These are phyloP conservation scores for Fusarium floridanum DNA, from an alignment of 2,329 filamentous ascomycete genomes.

Conservation along the genomic window DNA sequence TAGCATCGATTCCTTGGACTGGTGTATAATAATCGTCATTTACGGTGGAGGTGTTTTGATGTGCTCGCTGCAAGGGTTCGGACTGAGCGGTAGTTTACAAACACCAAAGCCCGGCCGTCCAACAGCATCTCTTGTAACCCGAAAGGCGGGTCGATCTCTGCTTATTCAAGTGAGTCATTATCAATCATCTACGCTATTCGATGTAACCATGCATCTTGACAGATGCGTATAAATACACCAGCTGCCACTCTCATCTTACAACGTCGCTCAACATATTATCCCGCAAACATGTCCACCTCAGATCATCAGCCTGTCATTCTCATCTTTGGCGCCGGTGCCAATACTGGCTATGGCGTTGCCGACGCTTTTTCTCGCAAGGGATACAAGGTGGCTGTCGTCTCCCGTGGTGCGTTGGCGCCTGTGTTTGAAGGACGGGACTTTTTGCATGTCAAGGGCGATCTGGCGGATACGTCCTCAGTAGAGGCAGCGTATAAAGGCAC, in stretches of 20 bases:
- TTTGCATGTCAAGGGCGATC: background rate
- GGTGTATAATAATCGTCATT: too few species aligned
- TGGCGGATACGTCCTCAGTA: background rate
- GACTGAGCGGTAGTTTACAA: background rate
- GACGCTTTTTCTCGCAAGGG: slow-evolving; percentile 15
- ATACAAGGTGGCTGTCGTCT: slow-evolving; percentile 15
- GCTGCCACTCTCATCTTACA: too few species aligned
- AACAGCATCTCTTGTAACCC: background rate
- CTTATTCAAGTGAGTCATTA: background rate
- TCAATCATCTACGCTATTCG: background rate
- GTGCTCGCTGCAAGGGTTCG: background rate
- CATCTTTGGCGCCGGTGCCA: slow-evolving; percentile 26
- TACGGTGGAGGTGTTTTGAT: too few species aligned
- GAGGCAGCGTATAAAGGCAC: background rate
- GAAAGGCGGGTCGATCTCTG: background rate
- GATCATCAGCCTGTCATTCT: background rate
- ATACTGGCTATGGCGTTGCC: slow-evolving; percentile 17
- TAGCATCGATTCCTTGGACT: too few species aligned
- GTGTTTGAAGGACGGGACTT: background rate
- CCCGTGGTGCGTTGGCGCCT: background rate
- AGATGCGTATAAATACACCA: background rate
- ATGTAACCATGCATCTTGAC: background rate
- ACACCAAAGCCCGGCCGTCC: background rate
- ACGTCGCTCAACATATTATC: background rate
- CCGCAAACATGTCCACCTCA: background rate